Evolutionary conservation across 2,329 filamentous ascomycete genomes (phyloP), one percentile per base, ranked within the genome.

Genomic region (Colletotrichum gloeosporioides): DNA sequence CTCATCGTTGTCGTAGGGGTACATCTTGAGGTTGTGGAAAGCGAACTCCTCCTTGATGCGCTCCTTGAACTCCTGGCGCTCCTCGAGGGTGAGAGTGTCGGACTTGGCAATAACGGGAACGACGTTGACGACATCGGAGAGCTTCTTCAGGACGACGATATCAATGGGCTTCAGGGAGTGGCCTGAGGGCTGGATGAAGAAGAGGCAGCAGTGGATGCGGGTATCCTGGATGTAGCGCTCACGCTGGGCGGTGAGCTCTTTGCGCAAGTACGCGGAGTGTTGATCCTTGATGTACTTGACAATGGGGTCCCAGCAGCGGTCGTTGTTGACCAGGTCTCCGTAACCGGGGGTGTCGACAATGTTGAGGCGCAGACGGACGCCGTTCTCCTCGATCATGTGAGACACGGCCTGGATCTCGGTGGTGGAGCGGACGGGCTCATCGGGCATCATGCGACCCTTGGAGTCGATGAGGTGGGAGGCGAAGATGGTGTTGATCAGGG

Each of bases 221-320:
- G 97, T 99, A 88, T 99, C 97, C 90, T 98, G 96, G 81, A 99
- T 98, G 88, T 99, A 99, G 83, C 97, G 94, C 89, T 99, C 97
- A 88, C 97, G 95, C 91, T 99, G 97, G 81, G 97, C 97, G 72
- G 97, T 99, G 84, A 99, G 95, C 88, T 99, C 97, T 92, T 99
- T 99, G 88, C 97, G 95, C 82, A 99, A 93, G 90, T 99, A 99
- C 83, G 97, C 96, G 69, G 96, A 98, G 91, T 99, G 97, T 90
- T 99, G 97, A 88, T 99, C 97, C 92, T 99, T 99, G 92, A 99
- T 99, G 89, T 99, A 99, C 91, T 99, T 99, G 91, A 99, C 96
- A 86, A 99, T 99, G 79, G 97, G 97, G 85, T 99, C 97, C 97
- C 97, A 99, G 93, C 97, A 99, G 91, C 97, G 95, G 89, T 99